Evolutionary conservation across 345 rosid genomes (phyloP), one percentile per base, ranked within the genome.

Genomic region (Gossypium turneri): DNA sequence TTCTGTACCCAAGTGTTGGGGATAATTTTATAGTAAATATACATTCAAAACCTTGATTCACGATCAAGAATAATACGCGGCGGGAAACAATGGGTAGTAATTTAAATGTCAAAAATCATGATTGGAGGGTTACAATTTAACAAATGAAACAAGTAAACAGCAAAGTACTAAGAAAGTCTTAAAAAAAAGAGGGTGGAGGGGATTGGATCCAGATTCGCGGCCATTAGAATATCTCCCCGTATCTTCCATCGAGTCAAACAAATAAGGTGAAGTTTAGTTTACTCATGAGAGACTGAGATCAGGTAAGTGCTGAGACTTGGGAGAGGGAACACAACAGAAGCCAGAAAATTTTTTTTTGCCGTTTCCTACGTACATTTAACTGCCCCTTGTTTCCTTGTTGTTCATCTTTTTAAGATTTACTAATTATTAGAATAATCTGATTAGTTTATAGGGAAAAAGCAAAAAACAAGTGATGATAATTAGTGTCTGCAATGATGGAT

Each of bases 71-170:
- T 20, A 8, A 50, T 3, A 15, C 24, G 3, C 34, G 22, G 44
- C 44, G 15, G 43, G 72, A 68, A 68, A 59, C 63, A 59, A 24
- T 50, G 72, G 57, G 55, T 2, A 45, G 9, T 45, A 68, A 3
- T 48, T 25, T 48, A 50, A 50, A 15, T 9, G 43, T 12, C 17
- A 4, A 67, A 67, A 50, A 16, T 13, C 15, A 50, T 68, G 72
- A 67, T 67, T 25, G 57, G 72, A 48, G 57, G 72, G 17, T 24
- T 47, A 22, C 2, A 24, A 67, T 51, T 67, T 68, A 68, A 68
- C 44, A 68, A 50, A 68, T 25, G 72, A 50, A 50, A 67, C n/a
- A 25, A 24, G 44, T 68, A 47, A 52, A 65, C 1, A 43, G 52
- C 17, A 11, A 11, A 63, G 67, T 16, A 38, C 22, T 16, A 63